These are phyloP conservation scores for Leishmania gerbilli DNA, from an alignment of 208 protist species.

Conservation along the genomic window DNA sequence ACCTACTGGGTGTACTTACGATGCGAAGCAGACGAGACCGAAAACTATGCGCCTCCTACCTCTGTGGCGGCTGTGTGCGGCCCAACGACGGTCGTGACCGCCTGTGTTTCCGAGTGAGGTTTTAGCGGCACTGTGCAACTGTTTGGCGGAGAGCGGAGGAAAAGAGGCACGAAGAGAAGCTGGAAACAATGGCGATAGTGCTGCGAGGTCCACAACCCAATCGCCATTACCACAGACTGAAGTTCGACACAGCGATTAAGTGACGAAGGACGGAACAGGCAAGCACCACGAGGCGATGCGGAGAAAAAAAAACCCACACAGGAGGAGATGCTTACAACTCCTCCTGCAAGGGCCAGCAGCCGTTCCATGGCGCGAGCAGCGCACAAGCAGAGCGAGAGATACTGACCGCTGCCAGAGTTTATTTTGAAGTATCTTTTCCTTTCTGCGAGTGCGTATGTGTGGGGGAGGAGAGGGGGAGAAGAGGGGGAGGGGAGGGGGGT, in stretches of 20 bases:
- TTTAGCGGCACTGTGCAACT: background rate
- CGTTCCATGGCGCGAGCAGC: background rate
- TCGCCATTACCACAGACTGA: background rate
- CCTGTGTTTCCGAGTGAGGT: background rate
- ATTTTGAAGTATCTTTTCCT: background rate
- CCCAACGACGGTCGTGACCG: background rate
- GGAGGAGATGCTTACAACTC: background rate
- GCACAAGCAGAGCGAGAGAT: background rate
- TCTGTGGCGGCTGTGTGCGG: background rate
- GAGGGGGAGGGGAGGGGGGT: no score
- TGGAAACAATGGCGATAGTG: background rate
- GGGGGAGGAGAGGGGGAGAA: no score
- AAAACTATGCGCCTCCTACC: background rate
- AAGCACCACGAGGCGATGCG: no score
- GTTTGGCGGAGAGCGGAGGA: background rate
- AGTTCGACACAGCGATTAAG: no score
- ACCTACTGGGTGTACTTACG: background rate
- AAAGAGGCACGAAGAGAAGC: background rate
- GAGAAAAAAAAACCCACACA: background rate
- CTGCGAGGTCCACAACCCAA: no score
- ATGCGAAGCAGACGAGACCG: background rate
- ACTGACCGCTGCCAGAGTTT: background rate
- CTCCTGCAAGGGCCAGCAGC: background rate
- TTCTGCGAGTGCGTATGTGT: background rate
- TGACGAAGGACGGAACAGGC: background rate